Evolutionary conservation across 1,284 basidiomycete species (phyloP), one percentile per base, ranked within the genome.

Genomic region (Anthracocystis walkeri): DNA sequence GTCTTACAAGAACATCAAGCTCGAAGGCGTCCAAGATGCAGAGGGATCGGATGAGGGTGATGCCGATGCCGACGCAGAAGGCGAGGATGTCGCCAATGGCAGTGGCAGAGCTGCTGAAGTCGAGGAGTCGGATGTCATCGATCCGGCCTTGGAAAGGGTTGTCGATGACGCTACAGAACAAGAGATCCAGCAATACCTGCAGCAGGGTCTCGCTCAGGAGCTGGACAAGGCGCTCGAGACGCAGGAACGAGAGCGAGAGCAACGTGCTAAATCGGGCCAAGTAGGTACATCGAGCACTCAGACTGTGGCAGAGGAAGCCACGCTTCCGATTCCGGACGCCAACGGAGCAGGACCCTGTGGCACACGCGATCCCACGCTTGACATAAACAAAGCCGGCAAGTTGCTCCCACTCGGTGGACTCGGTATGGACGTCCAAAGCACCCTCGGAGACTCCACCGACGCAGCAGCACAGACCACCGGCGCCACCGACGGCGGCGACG

Each of bases 61-160:
- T 65, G 79, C 65, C 50, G 76, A 81, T 31, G 67, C 87, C 23
- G 89, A 89, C 6, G 90, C 90, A 64, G 92, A 93, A 35, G 72
- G 45, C 23, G 74, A 80, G 51, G 45, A 41, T 16, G 63, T 38
- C 16, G 58, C 45, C 18, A 48, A 49, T 40, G 33, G 38, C 72
- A 66, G 67, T 80, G 69, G 79, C 80, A 83, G 54, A 33, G 57
- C 33, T 3, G 50, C 48, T n/a, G 62, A 62, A 20, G 52, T 23
- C 0, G 49, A 65, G 2, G 53, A 48, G 18, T 40, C 56, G 29
- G 58, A 64, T 40, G 45, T n/a, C 27, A 66, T 75, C 44, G 77
- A 80, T 45, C 74, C 74, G 2, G 73, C 58, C 3, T 44, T 79
- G 16, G 82, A 83, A 16, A 77, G 75, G 27, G 74, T 82, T 4